Evolutionary conservation across 1,284 basidiomycete species (phyloP), one percentile per base, ranked within the genome.

Genomic region (Trametes sp.): DNA sequence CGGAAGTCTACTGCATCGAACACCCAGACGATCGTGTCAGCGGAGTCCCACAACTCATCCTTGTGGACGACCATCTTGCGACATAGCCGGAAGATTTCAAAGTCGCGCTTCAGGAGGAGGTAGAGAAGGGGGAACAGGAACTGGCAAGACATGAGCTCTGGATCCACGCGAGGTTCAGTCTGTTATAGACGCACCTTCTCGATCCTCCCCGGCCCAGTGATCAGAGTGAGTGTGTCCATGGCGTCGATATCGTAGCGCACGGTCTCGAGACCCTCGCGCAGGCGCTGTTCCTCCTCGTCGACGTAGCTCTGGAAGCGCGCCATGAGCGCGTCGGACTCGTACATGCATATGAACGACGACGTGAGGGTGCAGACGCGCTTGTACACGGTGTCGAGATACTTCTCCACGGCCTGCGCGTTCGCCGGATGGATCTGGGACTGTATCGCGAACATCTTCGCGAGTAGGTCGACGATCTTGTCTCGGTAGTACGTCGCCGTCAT

Each of bases 1-100:
- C 67, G 57, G 23, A 54, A 57, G 33, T 56, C 50, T 2, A 68
- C 67, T 16, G 64, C 67, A 31, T 60, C 62, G 16, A 68, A 51
- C 6, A 68, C 67, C 64, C 62, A 63, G 5, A 53, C 54, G 5
- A 68, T 62, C 6, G 63, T 62, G 14, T 61, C 52, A n/a, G 57
- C 62, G 35, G 78, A 69, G 1, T 74, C 69, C 53, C 54, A 57
- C 21, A 83, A 71, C 31, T 70, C 65, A 21, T 65, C 61, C 41
- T 66, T 62, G 38, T 61, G 57, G 44, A 68, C 46, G 33, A 66
- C 56, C 53, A 63, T 61, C 50, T 56, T 62, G 19, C 62, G 59
- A 31, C 61, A 61, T 1, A 65, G 31, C 10, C 61, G 65, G 62
- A 69, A 64, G 23, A 65, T 59, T 24, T 68, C 64, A 49, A 67